phyloP scores from a whole-genome alignment of 2,329 filamentous ascomycete species.

The Ceratocystis harringtonii region DNA sequence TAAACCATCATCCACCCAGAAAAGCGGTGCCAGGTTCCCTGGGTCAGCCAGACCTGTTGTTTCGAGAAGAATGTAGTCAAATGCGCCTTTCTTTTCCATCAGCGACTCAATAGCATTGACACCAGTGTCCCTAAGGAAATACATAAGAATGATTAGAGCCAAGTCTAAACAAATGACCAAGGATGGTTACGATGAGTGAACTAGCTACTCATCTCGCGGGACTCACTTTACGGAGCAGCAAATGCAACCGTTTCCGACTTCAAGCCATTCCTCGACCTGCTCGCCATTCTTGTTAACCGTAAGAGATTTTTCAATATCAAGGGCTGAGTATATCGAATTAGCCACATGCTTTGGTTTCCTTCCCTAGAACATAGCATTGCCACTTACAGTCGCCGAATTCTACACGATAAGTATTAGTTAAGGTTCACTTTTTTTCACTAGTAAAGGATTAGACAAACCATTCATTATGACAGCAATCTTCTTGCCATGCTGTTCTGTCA shows the following conservation, averaged over 20 bases:
- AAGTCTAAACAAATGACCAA: neutral
- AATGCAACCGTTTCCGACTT: slow-evolving; percentile 91
- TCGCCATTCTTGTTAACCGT: slow-evolving; percentile 76
- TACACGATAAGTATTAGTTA: slow-evolving; percentile 25
- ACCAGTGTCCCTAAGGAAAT: slow-evolving; percentile 54
- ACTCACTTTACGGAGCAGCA: slow-evolving; percentile 88
- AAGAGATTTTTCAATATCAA: slow-evolving; percentile 90
- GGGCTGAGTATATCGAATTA: slow-evolving; percentile 36
- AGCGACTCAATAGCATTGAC: slow-evolving; percentile 90
- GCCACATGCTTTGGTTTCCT: slow-evolving; percentile 17
- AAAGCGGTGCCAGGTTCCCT: slow-evolving; percentile 85
- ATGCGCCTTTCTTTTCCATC: slow-evolving; percentile 84
- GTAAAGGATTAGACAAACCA: slow-evolving; percentile 30
- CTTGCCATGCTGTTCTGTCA: slow-evolving; percentile 90
- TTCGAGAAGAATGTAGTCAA: slow-evolving; percentile 95
- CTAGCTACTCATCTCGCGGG: no score
- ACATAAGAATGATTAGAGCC: neutral
- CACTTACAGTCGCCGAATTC: slow-evolving; percentile 67
- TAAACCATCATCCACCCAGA: slow-evolving; percentile 94
- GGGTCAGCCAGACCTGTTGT: slow-evolving; percentile 92
- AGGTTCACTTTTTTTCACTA: neutral
- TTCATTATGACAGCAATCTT: slow-evolving; percentile 97
- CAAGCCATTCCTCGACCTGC: slow-evolving; percentile 84
- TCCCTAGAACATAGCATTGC: neutral
- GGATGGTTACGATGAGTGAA: neutral